Evolutionary conservation across 2,329 filamentous ascomycete species (phyloP).

Genomic region (Hawksworthiomyces lignivorus): DNA sequence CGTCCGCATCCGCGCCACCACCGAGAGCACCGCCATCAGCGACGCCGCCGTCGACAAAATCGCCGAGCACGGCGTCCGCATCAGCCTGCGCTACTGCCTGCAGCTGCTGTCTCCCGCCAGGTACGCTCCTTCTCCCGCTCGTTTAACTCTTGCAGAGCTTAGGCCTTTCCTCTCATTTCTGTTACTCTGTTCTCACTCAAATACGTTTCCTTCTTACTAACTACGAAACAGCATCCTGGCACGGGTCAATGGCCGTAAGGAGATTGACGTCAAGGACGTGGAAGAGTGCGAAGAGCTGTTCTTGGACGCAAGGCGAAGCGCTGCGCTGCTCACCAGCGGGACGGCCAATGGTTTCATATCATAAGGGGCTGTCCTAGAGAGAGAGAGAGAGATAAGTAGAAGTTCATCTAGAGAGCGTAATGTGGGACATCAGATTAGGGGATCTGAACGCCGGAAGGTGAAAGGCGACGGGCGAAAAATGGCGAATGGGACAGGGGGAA

Average conservation of each 20-base stretch:
- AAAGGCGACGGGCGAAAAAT: no score
- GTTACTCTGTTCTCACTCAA: conserved; percentile 2
- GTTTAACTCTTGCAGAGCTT: conserved; percentile 16
- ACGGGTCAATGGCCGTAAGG: conserved; percentile 68
- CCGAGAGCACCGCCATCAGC: conserved; percentile 70
- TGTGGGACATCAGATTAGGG: no score
- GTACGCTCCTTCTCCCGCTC: conserved; percentile 30
- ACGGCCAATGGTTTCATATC: conserved; percentile 58
- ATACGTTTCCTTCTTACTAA: not conserved
- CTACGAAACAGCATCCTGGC: conserved; percentile 65
- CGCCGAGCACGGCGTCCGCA: conserved; percentile 75
- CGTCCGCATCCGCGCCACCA: conserved; percentile 73
- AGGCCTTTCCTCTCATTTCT: conserved; percentile 5
- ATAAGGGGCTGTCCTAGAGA: conserved; percentile 27
- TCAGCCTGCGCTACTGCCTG: conserved; percentile 86
- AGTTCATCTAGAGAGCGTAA: no score
- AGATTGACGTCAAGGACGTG: conserved; percentile 72
- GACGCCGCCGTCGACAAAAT: conserved; percentile 83
- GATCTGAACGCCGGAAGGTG: no score
- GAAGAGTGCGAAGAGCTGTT: conserved; percentile 78
- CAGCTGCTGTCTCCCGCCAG: conserved; percentile 83
- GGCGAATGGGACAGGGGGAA: conserved; percentile 13
- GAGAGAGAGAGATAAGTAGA: no score
- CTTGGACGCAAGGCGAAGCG: conserved; percentile 73
- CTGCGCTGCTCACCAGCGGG: conserved; percentile 56